Base-by-base conservation (phyloP, 2,329 filamentous ascomycete species). In the Teratosphaeriaceae sp. region DNA sequence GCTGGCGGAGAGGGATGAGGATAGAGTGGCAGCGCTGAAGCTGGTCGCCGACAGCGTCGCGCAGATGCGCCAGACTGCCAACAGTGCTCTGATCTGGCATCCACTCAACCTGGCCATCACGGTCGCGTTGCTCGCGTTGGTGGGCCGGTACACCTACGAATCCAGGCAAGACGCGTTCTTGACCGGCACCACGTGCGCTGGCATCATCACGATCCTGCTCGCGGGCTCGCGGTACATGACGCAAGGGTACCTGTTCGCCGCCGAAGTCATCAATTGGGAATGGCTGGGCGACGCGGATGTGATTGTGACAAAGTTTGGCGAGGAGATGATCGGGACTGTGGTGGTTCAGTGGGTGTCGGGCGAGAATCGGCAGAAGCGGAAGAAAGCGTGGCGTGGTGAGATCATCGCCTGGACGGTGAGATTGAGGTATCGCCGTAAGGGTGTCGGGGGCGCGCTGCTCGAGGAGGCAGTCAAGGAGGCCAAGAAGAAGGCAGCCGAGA, bases 11-110 rank as follows among this genome's bases (percentile, higher is more conserved):
- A 56, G 63, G 38, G 68, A 77, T 38, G 60, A 71, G 40, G 83
- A 88, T 61, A 80, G 82, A 59, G 67, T 80, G 49, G 74, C 79
- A 43, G 82, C 82, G 15, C 71, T 94, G 40, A 76, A 77, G 49
- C 76, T 94, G 16, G 74, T 94, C 29, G 83, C 87, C 47, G 86
- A 90, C 65, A 87, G 82, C 45, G 78, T 94, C 38, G 85, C 86
- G 26, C 84, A 94, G 65, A 88, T 92, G 70, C 80, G 84, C 48
- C 82, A 87, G 60, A 67, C 75, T 8, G 79, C 85, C 16, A 77
- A 80, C 31, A 68, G 70, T 42, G 68, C 77, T 49, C 68, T 92
- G 45, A 70, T 85, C 48, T 77, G 76, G 54, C 79, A 87, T 64
- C 70, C 75, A 20, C 57, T 71, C 35, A 74, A 71, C 53, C 52